Evolutionary conservation across 306 rosid genomes (phyloP).

Genomic region (Gastrolobium bilobum): DNA sequence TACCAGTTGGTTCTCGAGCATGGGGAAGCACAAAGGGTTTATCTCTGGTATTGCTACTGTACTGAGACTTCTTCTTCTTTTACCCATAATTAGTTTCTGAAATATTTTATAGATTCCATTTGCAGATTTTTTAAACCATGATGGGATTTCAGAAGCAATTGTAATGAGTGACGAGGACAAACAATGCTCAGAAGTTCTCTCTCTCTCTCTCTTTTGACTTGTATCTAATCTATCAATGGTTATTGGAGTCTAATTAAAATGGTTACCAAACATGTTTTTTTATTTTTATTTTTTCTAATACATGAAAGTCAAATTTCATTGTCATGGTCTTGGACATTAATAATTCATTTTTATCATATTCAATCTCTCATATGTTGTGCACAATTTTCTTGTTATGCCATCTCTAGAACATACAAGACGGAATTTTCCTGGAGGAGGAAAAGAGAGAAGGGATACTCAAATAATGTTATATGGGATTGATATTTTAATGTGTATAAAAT

Average conservation of each 20-base stretch:
- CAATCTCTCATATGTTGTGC: not conserved
- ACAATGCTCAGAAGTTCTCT: constrained; percentile 71
- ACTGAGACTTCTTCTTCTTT: constrained; percentile 31
- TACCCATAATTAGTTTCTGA: constrained; percentile 23
- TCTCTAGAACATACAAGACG: constrained; percentile 7
- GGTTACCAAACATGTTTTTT: not conserved
- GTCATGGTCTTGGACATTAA: constrained; percentile 4
- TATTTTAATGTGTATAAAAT: constrained; percentile 19
- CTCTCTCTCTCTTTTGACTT: constrained; percentile 37
- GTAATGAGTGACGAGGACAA: constrained; percentile 74
- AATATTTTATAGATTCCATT: constrained; percentile 76
- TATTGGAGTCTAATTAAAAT: constrained; percentile 35
- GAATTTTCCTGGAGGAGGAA: not conserved
- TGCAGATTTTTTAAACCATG: constrained; percentile 88
- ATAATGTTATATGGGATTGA: constrained; percentile 14
- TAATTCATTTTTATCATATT: not conserved
- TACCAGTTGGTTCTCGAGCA: constrained; percentile 89
- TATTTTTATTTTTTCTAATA: not conserved
- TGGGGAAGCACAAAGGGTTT: constrained; percentile 82
- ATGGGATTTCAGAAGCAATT: constrained; percentile 75
- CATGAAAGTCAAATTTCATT: constrained; percentile 34
- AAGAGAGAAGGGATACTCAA: not conserved
- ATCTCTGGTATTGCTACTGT: constrained; percentile 73
- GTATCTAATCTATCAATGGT: constrained; percentile 26
- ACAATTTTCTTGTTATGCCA: constrained; percentile 16